These are phyloP conservation scores for Phalaenopsis equestris DNA, from an alignment of 106 monocot species.

Conservation along the genomic window DNA sequence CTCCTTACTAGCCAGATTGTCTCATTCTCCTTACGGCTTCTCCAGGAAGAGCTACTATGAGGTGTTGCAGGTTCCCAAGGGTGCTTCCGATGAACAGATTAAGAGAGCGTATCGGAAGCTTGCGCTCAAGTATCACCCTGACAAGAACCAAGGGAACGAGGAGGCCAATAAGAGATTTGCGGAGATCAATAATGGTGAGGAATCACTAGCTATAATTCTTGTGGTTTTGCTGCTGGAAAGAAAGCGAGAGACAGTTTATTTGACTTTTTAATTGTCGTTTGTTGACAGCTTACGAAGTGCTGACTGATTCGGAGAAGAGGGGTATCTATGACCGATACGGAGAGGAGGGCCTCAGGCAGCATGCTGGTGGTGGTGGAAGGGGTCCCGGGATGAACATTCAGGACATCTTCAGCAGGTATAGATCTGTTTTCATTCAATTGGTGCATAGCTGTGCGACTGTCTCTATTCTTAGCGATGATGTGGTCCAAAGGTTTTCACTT, in stretches of 20 bases:
- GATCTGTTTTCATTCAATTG: background rate
- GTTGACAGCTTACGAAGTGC: constrained; percentile 71
- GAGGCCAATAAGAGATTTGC: constrained; percentile 86
- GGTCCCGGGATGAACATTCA: constrained; percentile 95
- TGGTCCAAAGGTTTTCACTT: background rate
- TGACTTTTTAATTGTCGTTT: constrained; percentile 5
- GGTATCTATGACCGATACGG: constrained; percentile 52
- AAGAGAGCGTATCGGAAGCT: constrained; percentile 94
- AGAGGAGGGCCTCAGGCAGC: constrained; percentile 92
- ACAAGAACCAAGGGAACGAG: constrained; percentile 87
- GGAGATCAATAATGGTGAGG: constrained; percentile 43
- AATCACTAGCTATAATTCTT: background rate
- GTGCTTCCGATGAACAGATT: constrained; percentile 93
- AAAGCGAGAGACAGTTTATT: background rate
- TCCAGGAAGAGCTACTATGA: constrained; percentile 88
- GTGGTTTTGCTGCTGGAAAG: background rate
- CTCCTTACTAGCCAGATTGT: background rate
- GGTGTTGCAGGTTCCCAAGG: constrained; percentile 64
- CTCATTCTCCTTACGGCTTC: background rate
- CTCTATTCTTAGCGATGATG: background rate
- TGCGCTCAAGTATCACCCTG: constrained; percentile 92
- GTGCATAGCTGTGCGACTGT: background rate
- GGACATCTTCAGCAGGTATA: constrained; percentile 81
- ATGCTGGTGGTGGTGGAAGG: constrained; percentile 53
- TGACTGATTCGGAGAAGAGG: constrained; percentile 82